phyloP scores from a whole-genome alignment of 2,329 filamentous ascomycete species.

The Pestalotiopsis sp. region DNA sequence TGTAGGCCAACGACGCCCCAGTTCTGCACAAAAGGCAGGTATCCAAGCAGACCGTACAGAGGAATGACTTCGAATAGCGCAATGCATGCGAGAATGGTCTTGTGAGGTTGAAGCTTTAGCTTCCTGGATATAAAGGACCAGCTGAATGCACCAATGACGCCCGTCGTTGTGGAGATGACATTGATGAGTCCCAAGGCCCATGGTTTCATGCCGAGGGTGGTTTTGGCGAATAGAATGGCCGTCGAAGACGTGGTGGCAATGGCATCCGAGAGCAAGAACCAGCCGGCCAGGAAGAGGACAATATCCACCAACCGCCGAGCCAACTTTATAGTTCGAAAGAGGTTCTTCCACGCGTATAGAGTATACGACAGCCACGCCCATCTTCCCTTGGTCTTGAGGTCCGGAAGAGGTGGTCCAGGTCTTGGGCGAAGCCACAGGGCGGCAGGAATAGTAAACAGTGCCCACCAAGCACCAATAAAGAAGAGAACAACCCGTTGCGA shows the following conservation, averaged over 20 bases:
- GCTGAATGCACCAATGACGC: constrained; percentile 84
- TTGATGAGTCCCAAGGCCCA: constrained; percentile 90
- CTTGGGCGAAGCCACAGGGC: constrained; percentile 85
- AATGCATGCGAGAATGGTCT: constrained; percentile 93
- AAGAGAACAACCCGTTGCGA: constrained; percentile 86
- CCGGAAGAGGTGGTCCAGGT: constrained; percentile 78
- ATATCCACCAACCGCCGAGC: constrained; percentile 75
- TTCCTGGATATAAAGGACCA: constrained; percentile 80
- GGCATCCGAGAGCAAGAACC: constrained; percentile 93
- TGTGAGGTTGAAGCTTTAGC: constrained; percentile 73
- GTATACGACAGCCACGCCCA: constrained; percentile 71
- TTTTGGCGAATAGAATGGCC: constrained; percentile 95
- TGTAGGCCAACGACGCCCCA: constrained; percentile 85
- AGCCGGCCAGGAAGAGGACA: constrained; percentile 78
- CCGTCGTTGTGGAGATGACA: constrained; percentile 83
- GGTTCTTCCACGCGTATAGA: constrained; percentile 80
- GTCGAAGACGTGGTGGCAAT: constrained; percentile 95
- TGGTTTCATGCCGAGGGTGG: constrained; percentile 84
- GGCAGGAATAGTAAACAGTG: constrained; percentile 84
- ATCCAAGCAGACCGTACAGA: constrained; percentile 86
- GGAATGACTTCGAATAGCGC: constrained; percentile 90
- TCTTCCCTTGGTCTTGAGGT: constrained; percentile 39
- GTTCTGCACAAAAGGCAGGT: constrained; percentile 75
- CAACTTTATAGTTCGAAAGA: constrained; percentile 78
- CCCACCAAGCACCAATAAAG: constrained; percentile 90